Percentiles rank a stretch among this genome's conserved stretches.
These are phyloP conservation scores for Plantago elongata DNA, from an alignment of 257 asterid species.

Conservation along the genomic window DNA sequence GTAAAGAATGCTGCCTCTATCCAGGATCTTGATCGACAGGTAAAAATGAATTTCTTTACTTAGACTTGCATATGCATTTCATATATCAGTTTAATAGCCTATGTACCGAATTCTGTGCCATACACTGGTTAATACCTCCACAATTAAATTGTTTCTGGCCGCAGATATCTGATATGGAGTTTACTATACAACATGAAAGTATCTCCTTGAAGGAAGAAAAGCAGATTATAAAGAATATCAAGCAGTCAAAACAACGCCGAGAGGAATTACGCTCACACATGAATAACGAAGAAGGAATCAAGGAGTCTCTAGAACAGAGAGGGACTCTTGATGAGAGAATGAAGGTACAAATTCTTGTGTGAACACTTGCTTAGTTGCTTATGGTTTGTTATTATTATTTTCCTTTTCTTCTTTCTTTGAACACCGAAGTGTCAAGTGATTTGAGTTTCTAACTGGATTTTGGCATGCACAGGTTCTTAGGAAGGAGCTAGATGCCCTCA, in stretches of 20 bases:
- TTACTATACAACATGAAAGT: constrained; percentile 81
- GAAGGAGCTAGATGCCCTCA: constrained; percentile 72
- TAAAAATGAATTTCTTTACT: constrained; percentile 17
- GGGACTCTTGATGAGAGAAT: constrained; percentile 62
- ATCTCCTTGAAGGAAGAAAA: constrained; percentile 79
- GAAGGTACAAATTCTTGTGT: constrained; percentile 43
- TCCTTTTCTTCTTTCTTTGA: neutral
- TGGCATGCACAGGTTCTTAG: constrained; percentile 47
- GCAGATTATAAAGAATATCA: constrained; percentile 71
- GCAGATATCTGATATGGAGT: constrained; percentile 67
- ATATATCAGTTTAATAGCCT: constrained; percentile 14
- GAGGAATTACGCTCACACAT: constrained; percentile 71
- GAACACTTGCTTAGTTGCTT: too few relatives aligned
- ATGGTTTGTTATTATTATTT: too few relatives aligned
- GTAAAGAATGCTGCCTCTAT: constrained; percentile 86
- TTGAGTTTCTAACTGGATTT: constrained; percentile 16
- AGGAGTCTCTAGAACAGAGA: constrained; percentile 70
- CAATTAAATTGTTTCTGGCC: constrained; percentile 13
- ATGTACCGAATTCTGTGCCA: neutral
- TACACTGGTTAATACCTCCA: neutral
- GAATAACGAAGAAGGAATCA: constrained; percentile 78
- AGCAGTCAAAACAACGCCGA: constrained; percentile 82
- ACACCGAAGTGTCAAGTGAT: neutral
- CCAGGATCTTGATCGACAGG: constrained; percentile 73
- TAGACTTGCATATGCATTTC: constrained; percentile 6